These are phyloP conservation scores for Trichoderma sp. DNA, from an alignment of 2,329 filamentous ascomycete genomes.

Conservation along the genomic window DNA sequence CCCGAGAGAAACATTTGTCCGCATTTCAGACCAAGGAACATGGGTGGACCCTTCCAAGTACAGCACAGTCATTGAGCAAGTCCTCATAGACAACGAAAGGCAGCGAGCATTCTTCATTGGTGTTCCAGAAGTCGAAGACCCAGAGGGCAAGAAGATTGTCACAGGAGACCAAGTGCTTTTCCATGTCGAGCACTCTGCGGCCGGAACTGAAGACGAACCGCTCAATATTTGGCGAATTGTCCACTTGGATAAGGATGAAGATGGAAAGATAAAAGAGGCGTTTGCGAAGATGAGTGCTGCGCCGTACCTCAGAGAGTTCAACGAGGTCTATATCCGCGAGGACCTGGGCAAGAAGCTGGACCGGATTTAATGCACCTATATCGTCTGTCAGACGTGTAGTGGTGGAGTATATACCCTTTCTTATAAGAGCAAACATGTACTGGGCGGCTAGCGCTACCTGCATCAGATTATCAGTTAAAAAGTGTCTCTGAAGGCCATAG, in stretches of 20 bases:
- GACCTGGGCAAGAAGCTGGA: conserved; percentile 26
- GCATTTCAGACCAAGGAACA: conserved; percentile 64
- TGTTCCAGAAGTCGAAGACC: conserved; percentile 25
- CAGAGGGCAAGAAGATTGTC: conserved; percentile 29
- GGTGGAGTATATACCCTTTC: not conserved
- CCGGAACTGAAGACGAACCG: conserved; percentile 24
- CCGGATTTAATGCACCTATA: not conserved
- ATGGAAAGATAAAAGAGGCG: conserved; percentile 7
- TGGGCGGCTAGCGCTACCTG: too few relatives aligned
- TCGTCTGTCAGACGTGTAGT: not conserved
- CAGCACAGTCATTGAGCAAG: conserved; percentile 30
- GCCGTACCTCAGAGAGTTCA: conserved; percentile 28
- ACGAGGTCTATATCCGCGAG: conserved; percentile 29
- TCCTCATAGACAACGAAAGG: conserved; percentile 29
- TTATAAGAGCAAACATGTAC: not conserved
- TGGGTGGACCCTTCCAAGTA: conserved; percentile 48
- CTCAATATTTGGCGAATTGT: conserved; percentile 30
- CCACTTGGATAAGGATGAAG: conserved; percentile 25
- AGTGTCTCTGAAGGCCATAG: too few relatives aligned
- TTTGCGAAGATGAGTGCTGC: conserved; percentile 2
- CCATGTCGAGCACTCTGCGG: conserved; percentile 30
- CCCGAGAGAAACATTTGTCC: conserved; percentile 37
- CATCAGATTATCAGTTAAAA: too few relatives aligned
- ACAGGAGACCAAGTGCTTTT: conserved; percentile 31
- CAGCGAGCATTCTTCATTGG: conserved; percentile 30